A percentile compares a stretch with the other conserved stretches of the same genome.
phyloP scores from a whole-genome alignment of 768 basidiomycete species.

The Suillus tomentosus region DNA sequence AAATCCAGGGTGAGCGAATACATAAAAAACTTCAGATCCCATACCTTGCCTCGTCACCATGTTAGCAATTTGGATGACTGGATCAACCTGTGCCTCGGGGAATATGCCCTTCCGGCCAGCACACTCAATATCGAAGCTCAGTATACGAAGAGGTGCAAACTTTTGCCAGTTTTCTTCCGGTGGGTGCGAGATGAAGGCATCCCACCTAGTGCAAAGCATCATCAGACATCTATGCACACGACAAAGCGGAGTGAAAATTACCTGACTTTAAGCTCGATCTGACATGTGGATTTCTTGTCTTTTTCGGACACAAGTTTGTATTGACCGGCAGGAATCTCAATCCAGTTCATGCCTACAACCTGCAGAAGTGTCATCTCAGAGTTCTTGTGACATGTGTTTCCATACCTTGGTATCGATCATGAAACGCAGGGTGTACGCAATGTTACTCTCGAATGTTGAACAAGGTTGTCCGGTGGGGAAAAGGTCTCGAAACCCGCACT shows the following conservation, averaged over 20 bases:
- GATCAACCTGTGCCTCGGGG: constrained; percentile 87
- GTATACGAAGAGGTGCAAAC: constrained; percentile 88
- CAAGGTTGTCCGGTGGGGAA: constrained; percentile 50
- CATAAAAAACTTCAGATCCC: constrained; percentile 11
- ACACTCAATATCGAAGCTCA: constrained; percentile 99
- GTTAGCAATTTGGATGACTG: constrained; percentile 98
- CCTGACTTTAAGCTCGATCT: constrained; percentile 84
- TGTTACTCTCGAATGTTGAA: constrained; percentile 91
- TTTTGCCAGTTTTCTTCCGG: constrained; percentile 93
- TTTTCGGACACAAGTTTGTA: constrained; percentile 64
- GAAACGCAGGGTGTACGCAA: constrained; percentile 87
- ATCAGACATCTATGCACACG: constrained; percentile 14
- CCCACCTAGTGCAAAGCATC: constrained; percentile 53
- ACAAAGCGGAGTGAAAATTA: constrained; percentile 35
- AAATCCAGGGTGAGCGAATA: not conserved
- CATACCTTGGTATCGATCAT: constrained; percentile 96
- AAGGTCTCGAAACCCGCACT: constrained; percentile 64
- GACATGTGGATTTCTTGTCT: constrained; percentile 77
- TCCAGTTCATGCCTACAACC: constrained; percentile 99
- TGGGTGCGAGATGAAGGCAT: constrained; percentile 84
- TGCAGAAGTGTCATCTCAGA: constrained; percentile 30
- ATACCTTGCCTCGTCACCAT: constrained; percentile 99
- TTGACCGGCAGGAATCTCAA: constrained; percentile 84
- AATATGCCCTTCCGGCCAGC: constrained; percentile 98
- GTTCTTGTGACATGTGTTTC: not conserved